A percentile compares a stretch with the other conserved stretches of the same genome.
phyloP scores from a whole-genome alignment of 441 rosid genomes.

The Pelargonium hybrid region DNA sequence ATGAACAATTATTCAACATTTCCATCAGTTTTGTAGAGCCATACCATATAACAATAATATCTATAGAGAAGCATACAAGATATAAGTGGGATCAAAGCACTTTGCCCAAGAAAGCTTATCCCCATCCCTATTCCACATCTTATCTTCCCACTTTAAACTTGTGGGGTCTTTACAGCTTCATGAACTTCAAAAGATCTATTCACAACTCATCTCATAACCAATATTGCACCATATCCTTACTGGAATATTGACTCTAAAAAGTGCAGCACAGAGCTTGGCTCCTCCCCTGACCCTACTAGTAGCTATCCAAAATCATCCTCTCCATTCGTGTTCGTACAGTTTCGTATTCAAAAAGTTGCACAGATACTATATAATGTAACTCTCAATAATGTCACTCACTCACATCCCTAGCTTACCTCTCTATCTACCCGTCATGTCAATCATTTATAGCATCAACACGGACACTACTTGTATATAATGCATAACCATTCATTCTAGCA shows the following conservation, averaged over 20 bases:
- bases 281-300: background rate
- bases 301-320: background rate
- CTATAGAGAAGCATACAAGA: background rate
- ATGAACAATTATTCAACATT: no score
- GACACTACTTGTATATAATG: background rate
- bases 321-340: background rate
- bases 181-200: constrained; percentile 12
- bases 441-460: background rate
- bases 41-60: background rate
- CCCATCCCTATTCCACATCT: constrained; percentile 29
- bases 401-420: background rate
- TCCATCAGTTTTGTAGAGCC: background rate
- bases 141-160: constrained; percentile 22
- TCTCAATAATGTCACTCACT: background rate
- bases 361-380: background rate
- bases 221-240: constrained; percentile 19
- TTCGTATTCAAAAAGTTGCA: background rate
- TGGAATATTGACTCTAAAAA: background rate
- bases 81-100: constrained; percentile 35
- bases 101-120: constrained; percentile 55
- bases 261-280: background rate
- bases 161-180: constrained; percentile 46
- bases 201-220: constrained; percentile 15
- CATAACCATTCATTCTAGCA: background rate
- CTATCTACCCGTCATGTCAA: background rate